phyloP scores from a whole-genome alignment of 352 stramenopile species.

The Saprolegnia parasitica region DNA sequence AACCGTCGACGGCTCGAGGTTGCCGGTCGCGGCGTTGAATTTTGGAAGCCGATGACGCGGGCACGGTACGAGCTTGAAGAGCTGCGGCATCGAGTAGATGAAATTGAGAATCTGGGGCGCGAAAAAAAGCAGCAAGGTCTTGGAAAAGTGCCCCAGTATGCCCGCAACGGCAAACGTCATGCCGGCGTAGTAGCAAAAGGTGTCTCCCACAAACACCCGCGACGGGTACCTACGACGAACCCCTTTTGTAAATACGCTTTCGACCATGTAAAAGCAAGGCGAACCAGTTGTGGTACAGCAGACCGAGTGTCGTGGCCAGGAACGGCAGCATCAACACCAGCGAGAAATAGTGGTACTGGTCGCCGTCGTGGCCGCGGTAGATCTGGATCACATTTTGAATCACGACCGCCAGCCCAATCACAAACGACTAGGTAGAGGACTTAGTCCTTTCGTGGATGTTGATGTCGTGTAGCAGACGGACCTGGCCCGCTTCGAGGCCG shows the following conservation, averaged over 20 bases:
- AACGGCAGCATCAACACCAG: constrained; percentile 97
- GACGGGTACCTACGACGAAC: constrained; percentile 77
- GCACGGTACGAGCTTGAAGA: constrained; percentile 97
- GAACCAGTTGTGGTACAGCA: constrained; percentile 95
- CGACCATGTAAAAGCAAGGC: too few relatives aligned
- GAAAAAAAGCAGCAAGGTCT: constrained; percentile 98
- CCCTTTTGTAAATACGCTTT: too few relatives aligned
- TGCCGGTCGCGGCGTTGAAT: constrained; percentile 89
- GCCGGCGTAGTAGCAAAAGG: constrained; percentile 98
- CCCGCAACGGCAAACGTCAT: constrained; percentile 98
- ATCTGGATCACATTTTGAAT: constrained; percentile 96
- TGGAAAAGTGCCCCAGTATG: constrained; percentile 97
- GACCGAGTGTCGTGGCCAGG: constrained; percentile 86
- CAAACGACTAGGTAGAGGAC: constrained; percentile 46
- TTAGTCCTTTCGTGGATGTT: constrained; percentile 26
- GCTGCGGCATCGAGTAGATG: constrained; percentile 95
- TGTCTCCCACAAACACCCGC: constrained; percentile 98
- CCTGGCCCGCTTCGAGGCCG: constrained; percentile 95
- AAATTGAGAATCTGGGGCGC: constrained; percentile 99
- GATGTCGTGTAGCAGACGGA: constrained; percentile 38
- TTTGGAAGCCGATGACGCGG: constrained; percentile 96
- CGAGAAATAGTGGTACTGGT: constrained; percentile 92
- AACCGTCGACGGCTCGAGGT: constrained; percentile 92
- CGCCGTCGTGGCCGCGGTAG: constrained; percentile 66
- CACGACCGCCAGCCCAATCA: constrained; percentile 92